These are phyloP conservation scores for Lepraria neglecta DNA, from an alignment of 495 filamentous ascomycete species.

Conservation along the genomic window DNA sequence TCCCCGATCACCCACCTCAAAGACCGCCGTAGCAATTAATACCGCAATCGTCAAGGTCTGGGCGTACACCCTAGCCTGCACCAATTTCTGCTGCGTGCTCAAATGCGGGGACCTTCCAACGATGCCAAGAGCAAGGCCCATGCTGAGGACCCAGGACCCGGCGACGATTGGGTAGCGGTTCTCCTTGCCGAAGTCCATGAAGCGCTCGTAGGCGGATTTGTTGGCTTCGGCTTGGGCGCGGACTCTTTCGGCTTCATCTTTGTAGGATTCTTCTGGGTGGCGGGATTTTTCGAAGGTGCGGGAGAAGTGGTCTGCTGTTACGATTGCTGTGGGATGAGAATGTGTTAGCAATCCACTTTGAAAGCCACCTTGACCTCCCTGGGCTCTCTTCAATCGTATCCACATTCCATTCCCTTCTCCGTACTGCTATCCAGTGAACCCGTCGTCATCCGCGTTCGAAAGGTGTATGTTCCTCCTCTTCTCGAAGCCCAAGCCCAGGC, in stretches of 20 bases:
- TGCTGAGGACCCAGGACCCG: constrained; percentile 73
- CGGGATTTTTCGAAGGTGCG: constrained; percentile 63
- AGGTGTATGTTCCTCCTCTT: no score
- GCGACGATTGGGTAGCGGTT: constrained; percentile 89
- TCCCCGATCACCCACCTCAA: constrained; percentile 80
- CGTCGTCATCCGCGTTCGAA: no score
- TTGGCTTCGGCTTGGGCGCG: constrained; percentile 42
- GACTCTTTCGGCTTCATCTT: constrained; percentile 53
- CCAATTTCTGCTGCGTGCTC: constrained; percentile 76
- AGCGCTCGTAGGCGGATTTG: constrained; percentile 50
- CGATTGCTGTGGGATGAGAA: constrained; percentile 47
- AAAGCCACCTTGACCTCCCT: neutral
- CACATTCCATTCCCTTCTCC: no score
- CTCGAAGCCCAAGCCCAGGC: no score
- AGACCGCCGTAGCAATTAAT: constrained; percentile 75
- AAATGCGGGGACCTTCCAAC: constrained; percentile 77
- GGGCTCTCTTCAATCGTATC: neutral
- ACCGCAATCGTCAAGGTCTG: constrained; percentile 90
- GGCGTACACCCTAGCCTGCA: constrained; percentile 97
- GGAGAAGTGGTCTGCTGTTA: constrained; percentile 74
- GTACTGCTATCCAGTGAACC: no score
- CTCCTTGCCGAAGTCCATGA: constrained; percentile 57
- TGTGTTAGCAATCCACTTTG: constrained; percentile 5
- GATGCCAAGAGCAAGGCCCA: constrained; percentile 67
- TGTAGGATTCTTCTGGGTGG: constrained; percentile 60